Percentiles rank a stretch among this genome's conserved stretches.
Conservation (phyloP, 495 filamentous ascomycete species). For the Chaetomium cochliodes region DNA sequence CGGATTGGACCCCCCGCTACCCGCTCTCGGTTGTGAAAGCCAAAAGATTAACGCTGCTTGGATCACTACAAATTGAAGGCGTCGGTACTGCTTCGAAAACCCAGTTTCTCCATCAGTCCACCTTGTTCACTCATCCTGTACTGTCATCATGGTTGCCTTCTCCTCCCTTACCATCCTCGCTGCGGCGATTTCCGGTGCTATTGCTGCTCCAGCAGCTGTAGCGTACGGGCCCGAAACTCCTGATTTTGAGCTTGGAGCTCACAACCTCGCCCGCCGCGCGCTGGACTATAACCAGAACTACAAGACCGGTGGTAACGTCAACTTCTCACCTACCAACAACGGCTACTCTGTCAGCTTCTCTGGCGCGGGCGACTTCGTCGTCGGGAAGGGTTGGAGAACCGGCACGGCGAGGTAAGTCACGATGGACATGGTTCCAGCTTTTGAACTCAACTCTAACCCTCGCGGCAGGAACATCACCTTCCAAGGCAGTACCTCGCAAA, state of each 20-base stretch:
- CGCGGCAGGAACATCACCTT: slow-evolving; percentile 34
- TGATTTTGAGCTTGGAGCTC: slow-evolving; percentile 34
- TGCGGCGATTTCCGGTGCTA: background rate
- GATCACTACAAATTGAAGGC: too few relatives aligned
- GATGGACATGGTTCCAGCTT: too few relatives aligned
- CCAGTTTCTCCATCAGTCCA: too few relatives aligned
- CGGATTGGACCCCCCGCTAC: too few relatives aligned
- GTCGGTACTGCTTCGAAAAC: too few relatives aligned
- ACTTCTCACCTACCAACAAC: slow-evolving; percentile 29
- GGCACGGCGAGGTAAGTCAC: slow-evolving; percentile 46
- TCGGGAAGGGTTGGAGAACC: slow-evolving; percentile 58
- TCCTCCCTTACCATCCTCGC: background rate
- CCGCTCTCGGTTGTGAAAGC: too few relatives aligned
- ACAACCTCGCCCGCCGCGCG: slow-evolving; percentile 35
- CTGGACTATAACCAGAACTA: slow-evolving; percentile 42
- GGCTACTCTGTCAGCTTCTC: slow-evolving; percentile 42
- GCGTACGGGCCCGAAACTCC: slow-evolving; percentile 16
- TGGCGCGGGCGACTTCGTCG: slow-evolving; percentile 56
- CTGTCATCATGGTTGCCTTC: slow-evolving; percentile 5
- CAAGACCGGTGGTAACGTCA: slow-evolving; percentile 39
- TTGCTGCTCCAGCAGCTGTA: background rate
- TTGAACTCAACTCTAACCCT: too few relatives aligned
- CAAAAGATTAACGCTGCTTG: too few relatives aligned
- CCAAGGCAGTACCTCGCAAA: slow-evolving; percentile 20
- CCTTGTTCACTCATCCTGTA: background rate